These are phyloP conservation scores for Phyllosticta capitalensis DNA, from an alignment of 2,329 filamentous ascomycete species.

Conservation along the genomic window DNA sequence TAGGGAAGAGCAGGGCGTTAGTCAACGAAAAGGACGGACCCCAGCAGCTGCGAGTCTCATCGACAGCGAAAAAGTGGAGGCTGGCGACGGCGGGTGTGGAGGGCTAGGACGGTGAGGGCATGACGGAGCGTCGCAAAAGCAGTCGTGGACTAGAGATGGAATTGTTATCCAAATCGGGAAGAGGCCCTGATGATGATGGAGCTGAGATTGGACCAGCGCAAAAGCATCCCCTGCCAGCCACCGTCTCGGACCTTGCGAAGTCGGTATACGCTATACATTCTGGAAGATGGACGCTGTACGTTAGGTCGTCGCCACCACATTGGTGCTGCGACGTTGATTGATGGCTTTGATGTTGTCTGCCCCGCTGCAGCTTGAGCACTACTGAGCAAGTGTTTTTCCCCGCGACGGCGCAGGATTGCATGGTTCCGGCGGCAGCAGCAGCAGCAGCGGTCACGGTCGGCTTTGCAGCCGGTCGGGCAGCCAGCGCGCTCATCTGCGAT, in stretches of 20 bases:
- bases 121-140: constrained; percentile 8
- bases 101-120: constrained; percentile 16
- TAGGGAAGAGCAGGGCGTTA: neutral
- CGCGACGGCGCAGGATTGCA: neutral
- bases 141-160: neutral
- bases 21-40: constrained; percentile 9
- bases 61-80: constrained; percentile 17
- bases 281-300: neutral
- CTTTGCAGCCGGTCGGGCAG: neutral
- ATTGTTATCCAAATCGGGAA: constrained; percentile 8
- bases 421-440: neutral
- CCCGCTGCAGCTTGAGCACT: neutral
- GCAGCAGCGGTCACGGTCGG: neutral
- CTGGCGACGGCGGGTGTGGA: constrained; percentile 17
- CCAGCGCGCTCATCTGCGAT: neutral
- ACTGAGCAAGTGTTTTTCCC: neutral
- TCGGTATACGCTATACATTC: neutral
- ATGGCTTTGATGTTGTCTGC: neutral
- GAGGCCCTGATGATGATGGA: neutral
- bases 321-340: neutral
- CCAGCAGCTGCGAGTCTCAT: constrained; percentile 4
- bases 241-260: neutral
- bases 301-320: neutral
- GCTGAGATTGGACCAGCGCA: neutral
- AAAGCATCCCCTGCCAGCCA: neutral